phyloP scores from a whole-genome alignment of 257 asterid genomes.

The Coffea eugenioides region DNA sequence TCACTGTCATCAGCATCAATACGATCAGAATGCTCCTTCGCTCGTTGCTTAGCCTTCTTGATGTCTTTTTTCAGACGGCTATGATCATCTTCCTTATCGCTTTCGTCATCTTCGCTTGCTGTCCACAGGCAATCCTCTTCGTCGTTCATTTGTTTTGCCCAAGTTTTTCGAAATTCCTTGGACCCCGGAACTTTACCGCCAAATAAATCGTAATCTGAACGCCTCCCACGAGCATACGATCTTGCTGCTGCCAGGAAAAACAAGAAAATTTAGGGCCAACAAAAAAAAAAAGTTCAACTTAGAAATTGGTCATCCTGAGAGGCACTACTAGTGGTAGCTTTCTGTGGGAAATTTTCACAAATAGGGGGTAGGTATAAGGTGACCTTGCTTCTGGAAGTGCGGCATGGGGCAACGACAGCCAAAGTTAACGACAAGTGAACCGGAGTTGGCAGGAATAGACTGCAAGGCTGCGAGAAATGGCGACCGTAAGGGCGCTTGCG shows the following conservation, averaged over 20 bases:
- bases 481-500: neutral
- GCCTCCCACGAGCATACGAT: constrained; percentile 53
- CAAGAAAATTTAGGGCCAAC: neutral
- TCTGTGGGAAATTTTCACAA: constrained; percentile 18
- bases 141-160: constrained; percentile 83
- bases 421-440: neutral
- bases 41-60: constrained; percentile 68
- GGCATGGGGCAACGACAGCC: constrained; percentile 18
- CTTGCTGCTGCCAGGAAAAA: constrained; percentile 47
- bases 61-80: constrained; percentile 69
- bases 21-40: constrained; percentile 45
- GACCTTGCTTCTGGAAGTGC: constrained; percentile 37
- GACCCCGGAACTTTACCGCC: constrained; percentile 63
- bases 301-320: neutral
- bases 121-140: constrained; percentile 94
- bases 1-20: constrained; percentile 92
- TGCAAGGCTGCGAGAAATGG: neutral
- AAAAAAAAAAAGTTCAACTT: neutral
- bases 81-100: constrained; percentile 44
- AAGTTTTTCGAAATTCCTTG: constrained; percentile 65
- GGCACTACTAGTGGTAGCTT: neutral
- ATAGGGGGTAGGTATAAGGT: neutral
- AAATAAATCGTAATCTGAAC: constrained; percentile 66
- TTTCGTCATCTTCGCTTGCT: constrained; percentile 68
- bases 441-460: neutral